Evolutionary conservation across 2,329 filamentous ascomycete genomes (phyloP).

Genomic region (Calonectria honghensis): DNA sequence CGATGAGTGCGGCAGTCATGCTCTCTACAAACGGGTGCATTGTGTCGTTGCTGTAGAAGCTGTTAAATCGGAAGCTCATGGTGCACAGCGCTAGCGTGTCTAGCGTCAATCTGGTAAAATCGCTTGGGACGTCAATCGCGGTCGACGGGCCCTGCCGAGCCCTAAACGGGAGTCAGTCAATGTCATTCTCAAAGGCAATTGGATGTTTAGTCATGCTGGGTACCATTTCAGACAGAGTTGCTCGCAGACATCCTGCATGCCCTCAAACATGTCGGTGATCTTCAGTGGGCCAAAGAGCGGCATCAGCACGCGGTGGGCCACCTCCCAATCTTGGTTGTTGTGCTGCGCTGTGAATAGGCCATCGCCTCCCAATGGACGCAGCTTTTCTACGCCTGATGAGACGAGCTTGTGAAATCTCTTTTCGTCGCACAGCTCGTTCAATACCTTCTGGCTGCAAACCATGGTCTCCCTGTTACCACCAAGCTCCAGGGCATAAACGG

Average conservation of each 20-base stretch:
- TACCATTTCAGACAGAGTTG: conserved; percentile 22
- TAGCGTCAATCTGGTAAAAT: conserved; percentile 11
- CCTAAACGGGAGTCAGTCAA: neutral
- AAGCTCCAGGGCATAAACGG: neutral
- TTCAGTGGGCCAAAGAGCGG: conserved; percentile 5
- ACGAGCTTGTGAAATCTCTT: conserved; percentile 21
- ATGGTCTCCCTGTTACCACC: neutral
- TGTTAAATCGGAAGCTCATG: conserved; percentile 7
- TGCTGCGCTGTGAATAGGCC: conserved; percentile 20
- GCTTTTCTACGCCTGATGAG: neutral
- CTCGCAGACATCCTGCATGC: conserved; percentile 15
- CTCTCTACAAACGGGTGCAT: conserved; percentile 11
- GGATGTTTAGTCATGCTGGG: no score
- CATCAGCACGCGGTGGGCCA: conserved; percentile 8
- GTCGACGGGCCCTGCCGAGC: neutral
- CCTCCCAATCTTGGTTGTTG: conserved; percentile 7
- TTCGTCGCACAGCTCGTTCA: conserved; percentile 6
- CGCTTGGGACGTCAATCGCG: neutral
- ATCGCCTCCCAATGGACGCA: conserved; percentile 1
- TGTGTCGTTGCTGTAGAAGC: neutral
- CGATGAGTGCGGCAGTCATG: neutral
- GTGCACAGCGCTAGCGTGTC: conserved; percentile 10
- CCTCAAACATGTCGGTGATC: conserved; percentile 12
- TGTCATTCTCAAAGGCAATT: no score
- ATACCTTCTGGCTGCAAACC: neutral